Base-by-base conservation (phyloP, 2,329 filamentous ascomycete species). In the Colletotrichum endophyticum region DNA sequence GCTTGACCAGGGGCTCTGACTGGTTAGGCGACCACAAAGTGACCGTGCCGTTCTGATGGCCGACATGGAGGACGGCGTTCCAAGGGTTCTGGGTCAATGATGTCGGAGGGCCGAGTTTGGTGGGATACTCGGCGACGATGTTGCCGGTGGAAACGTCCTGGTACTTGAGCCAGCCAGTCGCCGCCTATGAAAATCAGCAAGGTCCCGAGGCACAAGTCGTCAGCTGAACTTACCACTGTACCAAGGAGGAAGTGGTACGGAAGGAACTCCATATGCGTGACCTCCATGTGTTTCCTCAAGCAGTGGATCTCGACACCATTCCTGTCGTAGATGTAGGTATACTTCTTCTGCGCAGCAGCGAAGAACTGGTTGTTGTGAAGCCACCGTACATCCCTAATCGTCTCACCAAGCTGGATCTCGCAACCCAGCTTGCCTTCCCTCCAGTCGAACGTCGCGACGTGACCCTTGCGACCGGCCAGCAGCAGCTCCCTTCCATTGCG, bases 371-470 rank as follows among this genome's bases (percentile, higher is more conserved):
- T 96, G 84, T 98, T 98, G 86, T 98, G 96, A 81, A 99, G 89
- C 95, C 96, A 99, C 82, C 93, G 94, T 30, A 94, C 94, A 85
- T 98, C 96, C 69, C 96, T 90, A 15, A 99, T 91, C 1, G 96
- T 99, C 88, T 99, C 97, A 67, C 93, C 92, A 78, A 99, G 89
- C 83, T 99, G 95, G 78, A 99, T 82, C 84, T 99, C 97, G 83
- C 96, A 98, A 8, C 95, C 95, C 76, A 98, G 87, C 84, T 96
- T 98, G 57, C 96, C 96, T 80, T 94, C 94, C 78, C 96, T 90
- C 96, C 97, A 99, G 85, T 99, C 96, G 92, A 99, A 98, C 1
- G 95, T 96, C 73, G 97, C 96, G 79, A 99, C 89, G 91, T 99
- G 97, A 16, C 97, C 97, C 85, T 98, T 98, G 76, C 95, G 90